Evolutionary conservation across 148 eudicot species (phyloP), one percentile per base, ranked within the genome.

Genomic region (Rhododendron kiyosumense): DNA sequence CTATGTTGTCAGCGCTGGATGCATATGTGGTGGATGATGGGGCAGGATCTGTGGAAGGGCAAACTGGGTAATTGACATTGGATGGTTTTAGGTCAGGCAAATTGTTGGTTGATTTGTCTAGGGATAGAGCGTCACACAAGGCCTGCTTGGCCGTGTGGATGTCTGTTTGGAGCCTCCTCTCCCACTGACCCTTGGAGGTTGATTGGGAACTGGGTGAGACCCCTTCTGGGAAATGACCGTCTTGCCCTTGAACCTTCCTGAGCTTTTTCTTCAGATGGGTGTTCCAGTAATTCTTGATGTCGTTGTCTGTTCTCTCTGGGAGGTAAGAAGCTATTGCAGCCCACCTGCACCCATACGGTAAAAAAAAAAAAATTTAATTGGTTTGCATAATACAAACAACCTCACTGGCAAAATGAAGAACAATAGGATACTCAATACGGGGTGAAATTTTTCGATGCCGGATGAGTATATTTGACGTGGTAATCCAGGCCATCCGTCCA

Each of bases 251-350:
- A 6, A 57, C 85, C 79, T 90, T 93, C 51, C 79, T 88, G 6
- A 94, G 88, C 89, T 93, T 94, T 91, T 92, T 96, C 90, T 94
- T 96, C 54, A 96, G 86, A 86, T 96, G 98, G 78, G 98, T 96
- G 86, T 96, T 96, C 98, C 98, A 96, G 86, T 93, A 94, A 85
- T 96, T 96, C 84, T 96, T 96, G 79, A 96, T 96, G 67, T 96
- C 98, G 57, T 96, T 96, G 85, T 96, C 98, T 46, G 98, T 96
- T 65, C 98, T 92, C 57, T 96, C 93, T 22, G 98, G 97, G 1
- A 96, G 98, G 78, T 96, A 96, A 0, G 98, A 93, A 84, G 98
- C 98, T 90, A 96, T 96, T 26, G 98, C 98, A 49, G 98, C 98
- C 98, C 98, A 94, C 89, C 98, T 96, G 76, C 54, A 65, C 46